Base-by-base conservation (phyloP, 1,139 yeast genomes). In the Williopsis jadinii region DNA sequence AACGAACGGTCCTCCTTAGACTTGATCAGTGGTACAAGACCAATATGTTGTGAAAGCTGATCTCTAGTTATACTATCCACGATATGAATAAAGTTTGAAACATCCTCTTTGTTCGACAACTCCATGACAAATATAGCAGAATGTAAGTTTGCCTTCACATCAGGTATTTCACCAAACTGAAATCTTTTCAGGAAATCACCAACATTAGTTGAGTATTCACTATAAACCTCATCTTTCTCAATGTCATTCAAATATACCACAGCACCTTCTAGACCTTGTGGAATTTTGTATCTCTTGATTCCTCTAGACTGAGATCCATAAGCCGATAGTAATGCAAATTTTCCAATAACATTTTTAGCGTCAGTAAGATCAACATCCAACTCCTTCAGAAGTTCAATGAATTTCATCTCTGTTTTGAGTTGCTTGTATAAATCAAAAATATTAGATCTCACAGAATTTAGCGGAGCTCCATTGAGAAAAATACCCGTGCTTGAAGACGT, bases 241-340 rank as follows among this genome's bases (percentile, higher is more conserved):
- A 92, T 63, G 60, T 92, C 83, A 54, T 90, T 94, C 51, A 90
- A 70, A 66, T 81, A 90, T 1, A 84, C 69, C 8, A 90, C 74
- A 0, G 77, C 75, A 12, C 68, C 66, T 2, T 55, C 41, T n/a
- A 14, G 11, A 14, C 59, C 55, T 1, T 19, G 14, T 6, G 53
- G 50, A 0, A 59, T 39, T 12, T 62, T 58, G 11, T 67, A 63
- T 35, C 66, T 57, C 1, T 37, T 10, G 3, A 70, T 70, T 0
- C 53, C 47, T 11, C 64, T 57, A 8, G 33, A 58, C 66, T 53
- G 63, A 64, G 30, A 62, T 47, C 48, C 65, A 64, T 48, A 61
- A 62, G 32, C 61, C 62, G 28, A 71, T 66, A 41, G 66, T 50
- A 39, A 66, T 0, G 83, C 74, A 60, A 74, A 76, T 43, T 71